Evolutionary conservation across 1,139 yeast genomes (phyloP).

Genomic region (Suzukiozyma palmioleophila): DNA sequence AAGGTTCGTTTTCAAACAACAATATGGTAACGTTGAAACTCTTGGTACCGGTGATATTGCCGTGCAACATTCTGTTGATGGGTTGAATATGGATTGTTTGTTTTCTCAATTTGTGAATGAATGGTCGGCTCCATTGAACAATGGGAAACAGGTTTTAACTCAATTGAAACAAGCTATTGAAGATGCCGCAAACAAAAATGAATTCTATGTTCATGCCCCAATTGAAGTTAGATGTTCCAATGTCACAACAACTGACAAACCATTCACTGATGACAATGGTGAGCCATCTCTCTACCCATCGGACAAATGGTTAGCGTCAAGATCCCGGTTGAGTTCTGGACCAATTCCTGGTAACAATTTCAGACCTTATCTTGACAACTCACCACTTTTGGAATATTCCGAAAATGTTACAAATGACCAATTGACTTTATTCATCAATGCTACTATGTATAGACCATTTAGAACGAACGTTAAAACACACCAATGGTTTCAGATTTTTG

Average conservation of each 20-base stretch:
- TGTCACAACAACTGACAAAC: conserved; percentile 50
- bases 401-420: conserved; percentile 68
- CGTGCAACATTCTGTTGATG: conserved; percentile 79
- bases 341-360: conserved; percentile 81
- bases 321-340: conserved; percentile 47
- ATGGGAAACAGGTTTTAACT: conserved; percentile 69
- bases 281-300: conserved; percentile 42
- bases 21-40: conserved; percentile 74
- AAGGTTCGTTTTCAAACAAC: conserved; percentile 76
- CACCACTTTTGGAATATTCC: conserved; percentile 61
- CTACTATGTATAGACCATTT: conserved; percentile 95
- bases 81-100: conserved; percentile 91
- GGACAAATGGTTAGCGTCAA: conserved; percentile 34
- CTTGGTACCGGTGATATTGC: conserved; percentile 62
- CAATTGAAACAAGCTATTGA: conserved; percentile 59
- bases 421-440: conserved; percentile 81
- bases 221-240: conserved; percentile 93
- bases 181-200: conserved; percentile 54
- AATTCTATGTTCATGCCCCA: conserved; percentile 89
- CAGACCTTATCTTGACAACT: conserved; percentile 76
- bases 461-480: conserved; percentile 67
- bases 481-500: conserved; percentile 83
- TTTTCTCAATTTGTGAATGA: conserved; percentile 94
- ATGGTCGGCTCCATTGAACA: conserved; percentile 86
- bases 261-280: conserved; percentile 44